phyloP scores from a whole-genome alignment of 2,329 filamentous ascomycete genomes.

The Fusarium longipes region DNA sequence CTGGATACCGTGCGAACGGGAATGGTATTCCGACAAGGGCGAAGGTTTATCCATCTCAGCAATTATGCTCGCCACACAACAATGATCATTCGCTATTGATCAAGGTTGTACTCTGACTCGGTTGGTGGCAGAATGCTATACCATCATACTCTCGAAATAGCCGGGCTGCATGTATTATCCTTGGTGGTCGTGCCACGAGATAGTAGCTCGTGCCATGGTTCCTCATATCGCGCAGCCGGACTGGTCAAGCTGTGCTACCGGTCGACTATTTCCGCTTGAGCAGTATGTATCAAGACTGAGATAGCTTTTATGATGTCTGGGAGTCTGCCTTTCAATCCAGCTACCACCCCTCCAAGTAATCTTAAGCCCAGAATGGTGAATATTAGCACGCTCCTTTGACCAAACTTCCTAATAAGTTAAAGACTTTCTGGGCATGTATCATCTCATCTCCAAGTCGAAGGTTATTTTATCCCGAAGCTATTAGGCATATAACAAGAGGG shows the following conservation, averaged over 20 bases:
- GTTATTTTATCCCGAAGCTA: neutral
- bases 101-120: slow-evolving; percentile 22
- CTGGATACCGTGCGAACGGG: slow-evolving; percentile 35
- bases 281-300: neutral
- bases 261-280: neutral
- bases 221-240: slow-evolving; percentile 25
- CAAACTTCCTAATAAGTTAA: neutral
- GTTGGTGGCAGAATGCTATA: slow-evolving; percentile 25
- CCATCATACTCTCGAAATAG: slow-evolving; percentile 17
- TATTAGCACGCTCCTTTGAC: neutral
- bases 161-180: slow-evolving; percentile 10
- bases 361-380: neutral
- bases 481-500: neutral
- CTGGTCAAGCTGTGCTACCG: slow-evolving; percentile 20
- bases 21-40: slow-evolving; percentile 6
- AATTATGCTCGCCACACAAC: slow-evolving; percentile 2
- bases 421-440: neutral
- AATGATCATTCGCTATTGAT: slow-evolving; percentile 20
- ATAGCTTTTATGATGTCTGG: neutral
- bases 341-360: neutral
- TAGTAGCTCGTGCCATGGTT: slow-evolving; percentile 22
- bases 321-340: neutral
- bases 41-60: neutral
- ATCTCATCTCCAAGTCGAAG: neutral
- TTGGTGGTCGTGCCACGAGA: slow-evolving; percentile 24